Evolutionary conservation across 192 early-diverging fungal species (phyloP).

Genomic region (Coemansia sp.): DNA sequence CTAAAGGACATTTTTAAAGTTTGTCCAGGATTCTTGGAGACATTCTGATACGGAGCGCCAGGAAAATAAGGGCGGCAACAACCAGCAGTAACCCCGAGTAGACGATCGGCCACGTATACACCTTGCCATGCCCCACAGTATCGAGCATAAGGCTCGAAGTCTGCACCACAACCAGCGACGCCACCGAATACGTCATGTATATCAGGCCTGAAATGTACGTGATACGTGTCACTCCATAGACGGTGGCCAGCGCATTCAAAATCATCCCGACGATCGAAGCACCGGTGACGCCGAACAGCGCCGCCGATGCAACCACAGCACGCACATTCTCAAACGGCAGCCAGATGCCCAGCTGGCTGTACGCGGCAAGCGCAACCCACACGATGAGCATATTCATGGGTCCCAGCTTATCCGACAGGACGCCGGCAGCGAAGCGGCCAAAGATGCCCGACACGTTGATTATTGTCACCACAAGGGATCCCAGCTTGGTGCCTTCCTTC

Average conservation of each 20-base stretch:
- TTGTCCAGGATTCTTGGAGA: background rate
- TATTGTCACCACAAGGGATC: constrained; percentile 38
- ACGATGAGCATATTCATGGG: constrained; percentile 39
- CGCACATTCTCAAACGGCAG: constrained; percentile 34
- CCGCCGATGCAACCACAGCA: constrained; percentile 27
- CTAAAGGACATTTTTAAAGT: background rate
- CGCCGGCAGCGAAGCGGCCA: constrained; percentile 42
- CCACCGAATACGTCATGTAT: constrained; percentile 47
- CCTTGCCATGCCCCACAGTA: constrained; percentile 36
- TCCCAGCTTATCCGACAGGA: constrained; percentile 39
- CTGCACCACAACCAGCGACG: constrained; percentile 41
- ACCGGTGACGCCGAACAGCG: constrained; percentile 45
- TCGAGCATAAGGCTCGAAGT: constrained; percentile 52
- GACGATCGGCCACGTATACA: constrained; percentile 52
- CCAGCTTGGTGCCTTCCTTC: constrained; percentile 24
- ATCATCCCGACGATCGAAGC: constrained; percentile 47
- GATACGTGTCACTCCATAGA: constrained; percentile 38
- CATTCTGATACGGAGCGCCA: constrained; percentile 28
- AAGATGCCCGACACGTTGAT: constrained; percentile 49
- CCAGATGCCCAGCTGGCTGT: constrained; percentile 51
- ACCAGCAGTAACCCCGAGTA: constrained; percentile 41
- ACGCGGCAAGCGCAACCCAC: constrained; percentile 36
- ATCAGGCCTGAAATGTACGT: constrained; percentile 51
- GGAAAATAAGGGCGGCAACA: constrained; percentile 15
- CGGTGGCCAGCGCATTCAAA: constrained; percentile 34